phyloP scores from a whole-genome alignment of 1,284 basidiomycete species.

The Takashimella tepidaria region DNA sequence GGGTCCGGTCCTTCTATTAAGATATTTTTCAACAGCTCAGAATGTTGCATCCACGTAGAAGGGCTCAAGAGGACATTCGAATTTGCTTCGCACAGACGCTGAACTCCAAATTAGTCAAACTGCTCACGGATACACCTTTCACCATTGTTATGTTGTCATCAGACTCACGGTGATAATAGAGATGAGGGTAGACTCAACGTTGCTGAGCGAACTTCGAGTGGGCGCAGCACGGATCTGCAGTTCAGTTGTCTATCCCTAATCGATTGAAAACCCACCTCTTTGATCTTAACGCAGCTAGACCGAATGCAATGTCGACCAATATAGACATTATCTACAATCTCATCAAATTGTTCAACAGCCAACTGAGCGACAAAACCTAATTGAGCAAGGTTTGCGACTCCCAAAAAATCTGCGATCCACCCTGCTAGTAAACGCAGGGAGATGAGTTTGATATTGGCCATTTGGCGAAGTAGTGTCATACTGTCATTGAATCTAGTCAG shows the following conservation, averaged over 20 bases:
- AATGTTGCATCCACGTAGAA: conserved; percentile 55
- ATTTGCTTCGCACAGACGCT: conserved; percentile 27
- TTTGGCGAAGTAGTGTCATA: conserved; percentile 65
- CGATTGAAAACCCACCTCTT: conserved; percentile 62
- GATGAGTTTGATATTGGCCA: conserved; percentile 75
- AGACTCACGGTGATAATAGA: conserved; percentile 28
- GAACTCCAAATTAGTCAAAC: not conserved
- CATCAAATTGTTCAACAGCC: conserved; percentile 71
- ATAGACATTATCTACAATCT: conserved; percentile 54
- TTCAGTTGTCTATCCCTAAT: no score
- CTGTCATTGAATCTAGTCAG: conserved; percentile 46
- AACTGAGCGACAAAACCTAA: conserved; percentile 72
- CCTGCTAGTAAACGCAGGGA: conserved; percentile 71
- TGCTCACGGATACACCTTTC: no score
- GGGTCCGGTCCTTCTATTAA: conserved; percentile 2
- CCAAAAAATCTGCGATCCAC: conserved; percentile 79
- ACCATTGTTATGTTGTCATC: not conserved
- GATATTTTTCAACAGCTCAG: conserved; percentile 22
- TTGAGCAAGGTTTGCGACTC: conserved; percentile 73
- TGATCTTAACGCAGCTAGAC: conserved; percentile 52
- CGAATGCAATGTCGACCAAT: conserved; percentile 35
- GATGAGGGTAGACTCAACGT: conserved; percentile 30
- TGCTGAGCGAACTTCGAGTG: conserved; percentile 18
- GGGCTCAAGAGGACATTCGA: conserved; percentile 35
- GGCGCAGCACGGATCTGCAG: conserved; percentile 28